phyloP scores from a whole-genome alignment of 1,284 basidiomycete genomes.

The Flammula alnicola region DNA sequence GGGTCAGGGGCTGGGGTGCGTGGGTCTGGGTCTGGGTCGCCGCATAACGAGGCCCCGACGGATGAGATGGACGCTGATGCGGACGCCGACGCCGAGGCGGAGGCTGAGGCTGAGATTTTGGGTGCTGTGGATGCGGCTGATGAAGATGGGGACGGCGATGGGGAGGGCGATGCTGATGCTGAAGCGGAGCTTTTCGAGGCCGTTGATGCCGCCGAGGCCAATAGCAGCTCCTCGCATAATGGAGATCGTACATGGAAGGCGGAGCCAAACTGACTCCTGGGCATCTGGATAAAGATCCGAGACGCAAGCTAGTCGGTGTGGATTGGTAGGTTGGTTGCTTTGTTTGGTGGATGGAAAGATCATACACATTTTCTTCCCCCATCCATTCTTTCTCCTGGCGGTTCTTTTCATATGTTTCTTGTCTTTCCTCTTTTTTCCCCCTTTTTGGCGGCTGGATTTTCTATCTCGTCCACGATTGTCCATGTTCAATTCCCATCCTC shows the following conservation, averaged over 20 bases:
- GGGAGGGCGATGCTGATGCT: constrained; percentile 33
- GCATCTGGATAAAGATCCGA: neutral
- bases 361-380: neutral
- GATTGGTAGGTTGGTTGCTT: neutral
- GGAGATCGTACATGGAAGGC: constrained; percentile 6
- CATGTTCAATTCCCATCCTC: too few relatives aligned
- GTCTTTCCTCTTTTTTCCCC: neutral
- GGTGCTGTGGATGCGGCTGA: constrained; percentile 26
- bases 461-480: too few relatives aligned
- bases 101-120: constrained; percentile 33
- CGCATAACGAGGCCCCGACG: too few relatives aligned
- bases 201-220: constrained; percentile 21
- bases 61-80: constrained; percentile 32
- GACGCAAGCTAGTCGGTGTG: neutral
- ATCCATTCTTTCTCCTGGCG: neutral
- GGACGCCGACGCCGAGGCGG: constrained; percentile 35
- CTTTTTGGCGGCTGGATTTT: neutral
- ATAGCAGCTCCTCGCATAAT: constrained; percentile 15
- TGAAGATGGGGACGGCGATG: constrained; percentile 17
- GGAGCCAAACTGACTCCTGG: neutral
- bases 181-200: constrained; percentile 13
- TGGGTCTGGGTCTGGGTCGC: too few relatives aligned
- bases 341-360: neutral
- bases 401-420: neutral
- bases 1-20: constrained; percentile 6